phyloP scores from a whole-genome alignment of 2,329 filamentous ascomycete genomes.

The Epichloe hybrida region DNA sequence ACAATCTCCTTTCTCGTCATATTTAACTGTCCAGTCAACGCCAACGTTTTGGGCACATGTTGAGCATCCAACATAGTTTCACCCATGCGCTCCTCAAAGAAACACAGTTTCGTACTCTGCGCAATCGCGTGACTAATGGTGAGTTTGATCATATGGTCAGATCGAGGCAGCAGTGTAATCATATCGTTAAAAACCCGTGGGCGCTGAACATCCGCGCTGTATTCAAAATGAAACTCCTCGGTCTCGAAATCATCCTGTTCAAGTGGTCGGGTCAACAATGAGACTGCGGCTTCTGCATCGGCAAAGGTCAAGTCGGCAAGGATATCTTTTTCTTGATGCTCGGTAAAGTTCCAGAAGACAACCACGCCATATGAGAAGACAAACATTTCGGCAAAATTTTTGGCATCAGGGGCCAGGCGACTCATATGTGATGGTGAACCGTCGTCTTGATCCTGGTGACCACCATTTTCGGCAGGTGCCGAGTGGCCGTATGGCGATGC shows the following conservation, averaged over 20 bases:
- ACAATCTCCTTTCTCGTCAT: constrained; percentile 90
- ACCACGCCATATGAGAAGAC: constrained; percentile 95
- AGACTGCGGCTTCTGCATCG: constrained; percentile 46
- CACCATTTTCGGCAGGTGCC: constrained; percentile 15
- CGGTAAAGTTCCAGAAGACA: constrained; percentile 98
- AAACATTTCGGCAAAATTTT: constrained; percentile 87
- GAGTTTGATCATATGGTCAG: constrained; percentile 97
- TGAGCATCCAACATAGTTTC: constrained; percentile 88
- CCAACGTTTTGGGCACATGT: constrained; percentile 77
- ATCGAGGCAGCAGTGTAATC: constrained; percentile 84
- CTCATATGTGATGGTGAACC: constrained; percentile 35
- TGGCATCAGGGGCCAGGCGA: constrained; percentile 54
- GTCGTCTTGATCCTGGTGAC: constrained; percentile 23
- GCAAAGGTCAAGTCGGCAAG: constrained; percentile 90
- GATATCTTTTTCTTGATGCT: constrained; percentile 91
- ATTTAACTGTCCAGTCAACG: constrained; percentile 76
- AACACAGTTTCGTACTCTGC: constrained; percentile 89
- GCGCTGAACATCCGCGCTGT: constrained; percentile 71
- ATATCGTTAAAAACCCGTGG: constrained; percentile 97
- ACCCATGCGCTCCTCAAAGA: constrained; percentile 93
- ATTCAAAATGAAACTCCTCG: constrained; percentile 97
- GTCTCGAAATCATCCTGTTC: constrained; percentile 90
- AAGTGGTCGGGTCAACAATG: constrained; percentile 65
- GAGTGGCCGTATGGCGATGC: constrained; percentile 20
- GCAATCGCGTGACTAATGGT: constrained; percentile 96